phyloP scores from a whole-genome alignment of 2,329 filamentous ascomycete species.

The Penicillium sp. region DNA sequence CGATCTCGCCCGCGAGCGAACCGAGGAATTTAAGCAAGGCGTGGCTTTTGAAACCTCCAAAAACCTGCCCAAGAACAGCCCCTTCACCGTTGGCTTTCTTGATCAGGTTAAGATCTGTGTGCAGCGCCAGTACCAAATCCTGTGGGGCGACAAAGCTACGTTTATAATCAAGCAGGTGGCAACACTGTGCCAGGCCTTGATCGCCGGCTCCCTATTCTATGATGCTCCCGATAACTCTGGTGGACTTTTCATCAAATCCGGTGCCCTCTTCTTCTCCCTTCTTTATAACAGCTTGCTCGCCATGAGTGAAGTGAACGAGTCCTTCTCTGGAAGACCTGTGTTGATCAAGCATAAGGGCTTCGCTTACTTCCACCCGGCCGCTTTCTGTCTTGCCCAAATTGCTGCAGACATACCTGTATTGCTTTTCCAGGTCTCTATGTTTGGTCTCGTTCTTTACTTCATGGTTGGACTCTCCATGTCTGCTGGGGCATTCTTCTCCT shows the following conservation, averaged over 20 bases:
- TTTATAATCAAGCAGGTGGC: slow-evolving; percentile 62
- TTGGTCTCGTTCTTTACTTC: slow-evolving; percentile 61
- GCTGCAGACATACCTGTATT: slow-evolving; percentile 55
- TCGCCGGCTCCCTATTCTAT: slow-evolving; percentile 67
- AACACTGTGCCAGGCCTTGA: slow-evolving; percentile 59
- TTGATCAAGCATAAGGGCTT: slow-evolving; percentile 59
- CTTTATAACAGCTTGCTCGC: slow-evolving; percentile 62
- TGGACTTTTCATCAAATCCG: slow-evolving; percentile 64
- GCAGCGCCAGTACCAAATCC: slow-evolving; percentile 61
- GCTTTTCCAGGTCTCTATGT: slow-evolving; percentile 59
- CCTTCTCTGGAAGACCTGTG: slow-evolving; percentile 60
- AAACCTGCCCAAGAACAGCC: slow-evolving; percentile 52
- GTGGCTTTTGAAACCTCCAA: slow-evolving; percentile 57
- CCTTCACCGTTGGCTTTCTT: slow-evolving; percentile 55
- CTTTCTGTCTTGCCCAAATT: slow-evolving; percentile 45
- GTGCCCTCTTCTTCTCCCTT: slow-evolving; percentile 63
- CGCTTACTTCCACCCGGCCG: slow-evolving; percentile 56
- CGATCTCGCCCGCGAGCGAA: slow-evolving; percentile 49
- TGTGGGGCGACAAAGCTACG: slow-evolving; percentile 63
- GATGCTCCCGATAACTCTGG: slow-evolving; percentile 56
- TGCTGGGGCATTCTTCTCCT: slow-evolving; percentile 61
- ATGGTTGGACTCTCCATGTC: slow-evolving; percentile 57
- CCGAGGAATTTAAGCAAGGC: slow-evolving; percentile 54
- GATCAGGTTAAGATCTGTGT: slow-evolving; percentile 58
- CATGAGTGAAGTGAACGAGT: slow-evolving; percentile 65